Base-by-base conservation (phyloP, 495 filamentous ascomycete species). In the Hypoxylon fuscum region DNA sequence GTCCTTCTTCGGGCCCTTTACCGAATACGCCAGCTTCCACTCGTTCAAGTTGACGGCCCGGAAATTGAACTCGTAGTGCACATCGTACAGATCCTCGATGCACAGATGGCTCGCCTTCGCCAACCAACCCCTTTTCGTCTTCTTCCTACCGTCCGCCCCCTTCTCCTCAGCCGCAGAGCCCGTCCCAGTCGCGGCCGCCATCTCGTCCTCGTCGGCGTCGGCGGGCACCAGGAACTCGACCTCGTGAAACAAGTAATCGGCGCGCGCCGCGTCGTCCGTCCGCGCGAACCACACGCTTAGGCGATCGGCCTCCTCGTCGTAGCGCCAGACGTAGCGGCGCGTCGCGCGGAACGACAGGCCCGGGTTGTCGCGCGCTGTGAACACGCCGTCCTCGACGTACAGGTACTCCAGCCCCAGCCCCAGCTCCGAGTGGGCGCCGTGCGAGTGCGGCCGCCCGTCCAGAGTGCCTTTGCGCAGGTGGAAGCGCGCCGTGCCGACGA, bases 201-300 rank as follows among this genome's bases (percentile, higher is more conserved):
- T 37, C 2, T 17, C 43, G 8, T 58, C 35, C 1, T 47, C 40
- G 0, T 49, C 57, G 5, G 58, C 64, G 4, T 46, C 21, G 25
- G 68, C 54, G 0, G 73, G 72, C 0, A 61, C 47, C 0, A 60
- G 2, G 32, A 82, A 81, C 52, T 79, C 77, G 5, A 88, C 61
- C 23, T 82, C 75, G 53, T 90, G 87, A 65, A 90, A 91, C 17
- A 90, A 74, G 48, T 89, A 88, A 62, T 90, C 88, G 1, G 85
- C 85, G 3, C 74, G 76, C 37, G 71, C 74, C 5, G 74, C 73
- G 37, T 89, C 84, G 14, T 81, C 78, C 9, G 79, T 74, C 63
- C 83, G 86, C 32, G 83, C 83, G 54, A 90, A 90, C 88, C 88
- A 91, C 14, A 85, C 83, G 25, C 81, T 85, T n/a, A 90, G 70